Evolutionary conservation across 371 early-diverging fungal genomes (phyloP).

Genomic region (Mucor saturninus): DNA sequence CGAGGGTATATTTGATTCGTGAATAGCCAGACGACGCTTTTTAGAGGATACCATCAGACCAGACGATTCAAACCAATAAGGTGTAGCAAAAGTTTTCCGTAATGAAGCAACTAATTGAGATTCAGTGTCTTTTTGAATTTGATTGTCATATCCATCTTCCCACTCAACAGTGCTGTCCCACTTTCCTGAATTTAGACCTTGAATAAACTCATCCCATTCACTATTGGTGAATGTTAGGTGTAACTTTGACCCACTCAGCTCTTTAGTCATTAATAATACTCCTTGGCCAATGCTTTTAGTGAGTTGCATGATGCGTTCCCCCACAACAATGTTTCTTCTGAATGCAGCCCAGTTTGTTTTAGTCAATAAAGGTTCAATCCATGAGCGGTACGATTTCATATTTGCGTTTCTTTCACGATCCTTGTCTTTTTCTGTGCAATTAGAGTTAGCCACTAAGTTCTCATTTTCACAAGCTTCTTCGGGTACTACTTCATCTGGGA

Average conservation of each 20-base stretch:
- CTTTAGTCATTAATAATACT: slow-evolving; percentile 53
- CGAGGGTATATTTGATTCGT: slow-evolving; percentile 12
- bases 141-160: slow-evolving; percentile 20
- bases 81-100: slow-evolving; percentile 37
- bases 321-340: slow-evolving; percentile 54
- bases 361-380: slow-evolving; percentile 50
- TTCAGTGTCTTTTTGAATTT: not conserved
- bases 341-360: slow-evolving; percentile 59
- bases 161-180: slow-evolving; percentile 47
- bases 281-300: slow-evolving; percentile 52
- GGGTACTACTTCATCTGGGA: slow-evolving; percentile 34
- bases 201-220: slow-evolving; percentile 57
- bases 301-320: slow-evolving; percentile 54
- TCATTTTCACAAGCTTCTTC: slow-evolving; percentile 14
- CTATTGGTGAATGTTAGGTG: slow-evolving; percentile 57
- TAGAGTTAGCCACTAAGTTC: not conserved
- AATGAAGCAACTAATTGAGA: slow-evolving; percentile 41
- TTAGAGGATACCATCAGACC: slow-evolving; percentile 31
- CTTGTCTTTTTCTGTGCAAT: slow-evolving; percentile 29
- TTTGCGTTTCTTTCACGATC: slow-evolving; percentile 51
- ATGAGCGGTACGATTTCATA: slow-evolving; percentile 51
- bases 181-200: slow-evolving; percentile 35
- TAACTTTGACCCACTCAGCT: slow-evolving; percentile 52
- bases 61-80: slow-evolving; percentile 43
- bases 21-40: slow-evolving; percentile 24